Base-by-base conservation (phyloP, 495 filamentous ascomycete species). In the Beverwykella pulmonaria region DNA sequence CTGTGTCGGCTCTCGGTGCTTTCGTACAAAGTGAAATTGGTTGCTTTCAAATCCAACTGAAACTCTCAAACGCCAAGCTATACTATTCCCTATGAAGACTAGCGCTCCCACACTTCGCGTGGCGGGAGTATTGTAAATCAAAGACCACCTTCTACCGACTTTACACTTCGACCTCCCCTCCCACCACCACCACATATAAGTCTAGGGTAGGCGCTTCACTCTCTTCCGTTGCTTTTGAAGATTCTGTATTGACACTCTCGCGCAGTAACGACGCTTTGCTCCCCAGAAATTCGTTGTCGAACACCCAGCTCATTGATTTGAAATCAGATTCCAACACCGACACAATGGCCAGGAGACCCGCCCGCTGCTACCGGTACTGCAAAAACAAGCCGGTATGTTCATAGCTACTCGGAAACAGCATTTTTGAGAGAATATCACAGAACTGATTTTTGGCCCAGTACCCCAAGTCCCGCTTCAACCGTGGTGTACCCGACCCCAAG, bases 301-400 rank as follows among this genome's bases (percentile, higher is more conserved):
- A 62, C 15, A 17, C 26, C 46, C 59, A 52, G 17, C 30, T 52
- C 34, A 62, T 62, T 62, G 49, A 55, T 63, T 63, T 44, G 29
- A 63, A 55, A 63, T 63, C 52, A 63, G 60, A 55, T 47, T 63
- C 79, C 76, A 79, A 79, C 79, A 82, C 83, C 82, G 81, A 88
- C 87, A 90, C 87, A 82, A 98, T 98, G 94, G 94, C 94, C 77
- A 90, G 94, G 79, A 91, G 94, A 86, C 94, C 94, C 74, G 94
- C 94, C 73, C 87, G 95, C 83, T 98, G 94, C 83, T 98, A 98
- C 88, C 92, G 94, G 81, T 98, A 98, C 88, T 98, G 94, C 92
- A 98, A 98, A 92, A 97, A 97, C 89, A 97, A 97, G 93, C 91
- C 94, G 79, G 81, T 88, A 85, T 44, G 30, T 59, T n/a, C n/a